Conservation (phyloP, 192 early-diverging fungal genomes). For the Rhizophagus prolifer region DNA sequence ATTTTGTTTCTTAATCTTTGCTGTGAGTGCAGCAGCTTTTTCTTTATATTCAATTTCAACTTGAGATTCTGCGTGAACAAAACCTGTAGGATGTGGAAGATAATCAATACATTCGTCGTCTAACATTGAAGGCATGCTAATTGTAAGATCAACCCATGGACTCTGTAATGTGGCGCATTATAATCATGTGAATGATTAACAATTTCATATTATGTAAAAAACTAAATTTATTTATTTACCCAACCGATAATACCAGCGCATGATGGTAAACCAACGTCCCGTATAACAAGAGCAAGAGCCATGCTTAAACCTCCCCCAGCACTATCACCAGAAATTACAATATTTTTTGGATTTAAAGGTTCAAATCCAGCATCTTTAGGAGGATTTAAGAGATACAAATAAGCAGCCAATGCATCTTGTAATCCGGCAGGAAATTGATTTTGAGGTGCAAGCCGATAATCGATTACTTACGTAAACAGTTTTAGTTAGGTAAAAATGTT, state of each 20-base stretch:
- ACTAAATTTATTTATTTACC: conserved; percentile 1
- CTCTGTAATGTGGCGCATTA: background rate
- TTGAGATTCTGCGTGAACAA: conserved; percentile 32
- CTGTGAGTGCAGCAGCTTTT: conserved; percentile 26
- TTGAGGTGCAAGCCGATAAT: conserved; percentile 83
- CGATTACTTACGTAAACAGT: conserved; percentile 43
- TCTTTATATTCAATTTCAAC: conserved; percentile 34
- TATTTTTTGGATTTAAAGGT: conserved; percentile 50
- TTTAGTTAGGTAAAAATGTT: background rate
- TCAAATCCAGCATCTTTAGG: conserved; percentile 44
- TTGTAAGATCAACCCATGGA: conserved; percentile 47
- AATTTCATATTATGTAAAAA: background rate
- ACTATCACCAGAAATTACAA: conserved; percentile 69
- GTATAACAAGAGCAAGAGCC: conserved; percentile 53
- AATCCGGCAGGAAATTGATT: conserved; percentile 79
- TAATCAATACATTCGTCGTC: conserved; percentile 37
- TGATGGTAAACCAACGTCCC: conserved; percentile 54
- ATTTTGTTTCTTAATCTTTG: conserved; percentile 24
- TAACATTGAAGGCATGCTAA: conserved; percentile 45
- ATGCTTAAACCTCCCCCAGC: conserved; percentile 66
- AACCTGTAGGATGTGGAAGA: conserved; percentile 33
- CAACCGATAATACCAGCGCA: conserved; percentile 55
- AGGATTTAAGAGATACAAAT: conserved; percentile 61
- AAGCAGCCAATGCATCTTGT: conserved; percentile 77
- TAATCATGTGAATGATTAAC: background rate